Conservation (phyloP, 208 protist species). For the Trypanosoma platydactyli region DNA sequence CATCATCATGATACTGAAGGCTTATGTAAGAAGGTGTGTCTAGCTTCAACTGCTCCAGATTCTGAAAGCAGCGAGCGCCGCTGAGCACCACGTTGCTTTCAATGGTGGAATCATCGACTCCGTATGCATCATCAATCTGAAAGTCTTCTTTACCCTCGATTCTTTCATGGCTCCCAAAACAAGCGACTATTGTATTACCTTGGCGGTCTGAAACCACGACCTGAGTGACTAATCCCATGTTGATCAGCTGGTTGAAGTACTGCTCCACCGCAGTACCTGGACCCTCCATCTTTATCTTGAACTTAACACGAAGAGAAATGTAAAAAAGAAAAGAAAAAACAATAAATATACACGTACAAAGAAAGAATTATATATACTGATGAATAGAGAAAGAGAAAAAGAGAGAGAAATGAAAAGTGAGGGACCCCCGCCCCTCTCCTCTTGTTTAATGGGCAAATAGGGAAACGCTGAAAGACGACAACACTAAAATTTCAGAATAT, state of each 20-base stretch:
- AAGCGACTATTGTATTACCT: constrained; percentile 78
- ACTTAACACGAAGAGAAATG: background rate
- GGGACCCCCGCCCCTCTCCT: no score
- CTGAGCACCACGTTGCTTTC: constrained; percentile 87
- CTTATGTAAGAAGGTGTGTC: constrained; percentile 68
- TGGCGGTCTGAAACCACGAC: constrained; percentile 80
- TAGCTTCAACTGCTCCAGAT: constrained; percentile 75
- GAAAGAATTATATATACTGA: background rate
- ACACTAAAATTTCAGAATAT: constrained; percentile 21
- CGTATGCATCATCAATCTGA: background rate
- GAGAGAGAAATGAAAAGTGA: background rate
- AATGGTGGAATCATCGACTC: constrained; percentile 29
- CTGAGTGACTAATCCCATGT: constrained; percentile 76
- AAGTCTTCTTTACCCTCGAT: constrained; percentile 1
- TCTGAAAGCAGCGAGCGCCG: constrained; percentile 73
- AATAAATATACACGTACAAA: background rate
- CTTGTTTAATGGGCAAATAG: background rate
- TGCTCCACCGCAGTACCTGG: constrained; percentile 77
- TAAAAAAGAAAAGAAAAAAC: background rate
- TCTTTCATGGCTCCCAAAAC: constrained; percentile 38
- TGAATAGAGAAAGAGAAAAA: constrained; percentile 11
- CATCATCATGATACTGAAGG: constrained; percentile 82
- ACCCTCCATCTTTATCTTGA: constrained; percentile 34
- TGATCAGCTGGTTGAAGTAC: constrained; percentile 87
- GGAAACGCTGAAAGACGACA: background rate